Percentiles rank a stretch among this genome's conserved stretches.
Conservation (phyloP, 495 filamentous ascomycete species). For the Cercophora samala region DNA sequence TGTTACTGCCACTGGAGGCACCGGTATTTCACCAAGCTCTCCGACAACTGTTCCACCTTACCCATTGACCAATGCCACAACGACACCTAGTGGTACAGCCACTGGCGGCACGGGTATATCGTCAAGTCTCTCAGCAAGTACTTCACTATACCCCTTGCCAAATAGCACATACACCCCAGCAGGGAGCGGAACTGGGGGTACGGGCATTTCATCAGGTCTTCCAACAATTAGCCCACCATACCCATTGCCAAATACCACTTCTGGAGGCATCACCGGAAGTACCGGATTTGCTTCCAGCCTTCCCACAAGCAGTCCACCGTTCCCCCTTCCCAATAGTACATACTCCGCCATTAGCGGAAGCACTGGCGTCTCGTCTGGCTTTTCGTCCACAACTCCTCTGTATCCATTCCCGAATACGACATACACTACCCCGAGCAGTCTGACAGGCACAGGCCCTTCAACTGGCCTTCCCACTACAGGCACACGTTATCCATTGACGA, state of each 20-base stretch:
- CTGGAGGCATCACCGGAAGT: neutral
- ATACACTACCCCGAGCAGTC: conserved; percentile 2
- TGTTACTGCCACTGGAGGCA: conserved; percentile 8
- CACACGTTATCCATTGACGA: conserved; percentile 19
- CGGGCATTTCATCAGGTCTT: neutral
- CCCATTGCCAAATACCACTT: neutral
- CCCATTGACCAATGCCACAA: conserved; percentile 18
- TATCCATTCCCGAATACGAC: conserved; percentile 20
- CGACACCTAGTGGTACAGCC: neutral
- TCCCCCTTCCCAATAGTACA: neutral
- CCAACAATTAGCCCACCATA: neutral
- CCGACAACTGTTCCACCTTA: conserved; percentile 11
- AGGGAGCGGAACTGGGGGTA: neutral
- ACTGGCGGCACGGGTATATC: conserved; percentile 6
- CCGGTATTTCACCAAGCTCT: neutral
- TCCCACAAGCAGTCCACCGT: neutral
- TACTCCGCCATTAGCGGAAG: neutral
- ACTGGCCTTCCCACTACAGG: neutral
- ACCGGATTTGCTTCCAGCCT: neutral
- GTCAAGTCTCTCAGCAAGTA: neutral
- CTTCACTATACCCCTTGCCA: neutral
- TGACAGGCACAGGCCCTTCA: conserved; percentile 10
- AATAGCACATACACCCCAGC: neutral
- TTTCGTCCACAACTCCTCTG: neutral
- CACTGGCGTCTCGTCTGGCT: neutral